Conservation (phyloP, 371 early-diverging fungal species). For the Zychaea mexicana region DNA sequence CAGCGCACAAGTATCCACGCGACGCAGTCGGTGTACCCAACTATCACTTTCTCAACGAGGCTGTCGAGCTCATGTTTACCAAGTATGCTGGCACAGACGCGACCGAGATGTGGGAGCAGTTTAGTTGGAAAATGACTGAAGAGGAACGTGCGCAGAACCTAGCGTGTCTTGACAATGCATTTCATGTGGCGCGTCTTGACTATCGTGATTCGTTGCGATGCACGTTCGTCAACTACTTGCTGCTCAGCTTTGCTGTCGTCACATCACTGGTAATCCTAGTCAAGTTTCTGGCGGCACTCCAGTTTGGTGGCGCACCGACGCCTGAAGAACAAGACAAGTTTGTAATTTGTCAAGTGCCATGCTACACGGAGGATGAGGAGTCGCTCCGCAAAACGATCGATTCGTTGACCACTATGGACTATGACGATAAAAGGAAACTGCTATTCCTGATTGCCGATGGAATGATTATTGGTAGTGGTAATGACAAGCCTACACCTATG, state of each 20-base stretch:
- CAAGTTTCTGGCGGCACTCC: constrained; percentile 92
- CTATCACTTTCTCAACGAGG: constrained; percentile 36
- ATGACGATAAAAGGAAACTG: constrained; percentile 86
- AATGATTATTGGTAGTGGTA: constrained; percentile 80
- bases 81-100: constrained; percentile 45
- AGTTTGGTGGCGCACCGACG: constrained; percentile 72
- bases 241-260: constrained; percentile 77
- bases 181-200: constrained; percentile 87
- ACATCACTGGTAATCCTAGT: constrained; percentile 84
- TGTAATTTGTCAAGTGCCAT: constrained; percentile 83
- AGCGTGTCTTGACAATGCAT: constrained; percentile 78
- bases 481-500: constrained; percentile 75
- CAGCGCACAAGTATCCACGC: constrained; percentile 36
- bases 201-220: constrained; percentile 79
- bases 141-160: constrained; percentile 29
- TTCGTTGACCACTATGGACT: constrained; percentile 83
- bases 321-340: constrained; percentile 92
- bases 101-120: constrained; percentile 48
- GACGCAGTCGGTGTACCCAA: constrained; percentile 27
- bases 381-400: constrained; percentile 88
- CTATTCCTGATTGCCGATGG: constrained; percentile 91
- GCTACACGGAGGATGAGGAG: constrained; percentile 90
- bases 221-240: constrained; percentile 84
- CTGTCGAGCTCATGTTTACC: constrained; percentile 38
- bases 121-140: constrained; percentile 41